Evolutionary conservation across 1,139 yeast species (phyloP), one percentile per base, ranked within the genome.

Genomic region (Hemisphaericaspora lyxosophila): DNA sequence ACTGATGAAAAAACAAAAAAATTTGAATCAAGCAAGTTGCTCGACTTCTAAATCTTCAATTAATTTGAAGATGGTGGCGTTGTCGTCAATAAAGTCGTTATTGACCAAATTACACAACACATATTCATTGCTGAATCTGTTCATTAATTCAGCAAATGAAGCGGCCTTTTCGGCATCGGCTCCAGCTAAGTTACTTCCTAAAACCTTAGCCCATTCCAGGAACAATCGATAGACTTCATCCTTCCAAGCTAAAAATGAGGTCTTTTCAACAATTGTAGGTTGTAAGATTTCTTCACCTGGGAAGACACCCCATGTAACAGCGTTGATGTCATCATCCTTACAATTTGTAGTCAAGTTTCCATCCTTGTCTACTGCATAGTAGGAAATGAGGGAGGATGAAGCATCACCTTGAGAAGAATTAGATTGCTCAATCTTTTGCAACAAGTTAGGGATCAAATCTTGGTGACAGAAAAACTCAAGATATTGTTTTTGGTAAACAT

Each of bases 261-360:
- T 79, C 57, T 81, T 82, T 58, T 88, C 96, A n/a, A 88, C 96
- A 55, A 88, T 86, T 1, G 96, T 88, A 38, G 96, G 95, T 62
- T 88, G 96, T 49, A 86, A 73, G 37, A 88, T 85, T 63, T 88
- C 96, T 57, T 85, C 85, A 33, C 95, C 95, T 14, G 96, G 96
- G 75, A 86, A 88, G 29, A 86, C 87, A 46, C 96, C 97, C 98
- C 98, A 92, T 11, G 98, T 92, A 38, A 89, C 97, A 7, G 97
- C 97, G 56, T 88, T 89, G 49, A 95, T 89, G 47, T 83, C 85
- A 43, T 81, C 85, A 35, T 78, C 84, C 30, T 75, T 76, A 35
- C 92, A 80, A 59, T 90, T 90, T 28, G 79, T 72, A 28, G 62
- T 53, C 45, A 87, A 68, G 29, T 77, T 68, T 19, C 89, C 90